Percentiles rank a stretch among this genome's conserved stretches.
Evolutionary conservation across 2,329 filamentous ascomycete species (phyloP).

Genomic region (Diplocarpon rosae): DNA sequence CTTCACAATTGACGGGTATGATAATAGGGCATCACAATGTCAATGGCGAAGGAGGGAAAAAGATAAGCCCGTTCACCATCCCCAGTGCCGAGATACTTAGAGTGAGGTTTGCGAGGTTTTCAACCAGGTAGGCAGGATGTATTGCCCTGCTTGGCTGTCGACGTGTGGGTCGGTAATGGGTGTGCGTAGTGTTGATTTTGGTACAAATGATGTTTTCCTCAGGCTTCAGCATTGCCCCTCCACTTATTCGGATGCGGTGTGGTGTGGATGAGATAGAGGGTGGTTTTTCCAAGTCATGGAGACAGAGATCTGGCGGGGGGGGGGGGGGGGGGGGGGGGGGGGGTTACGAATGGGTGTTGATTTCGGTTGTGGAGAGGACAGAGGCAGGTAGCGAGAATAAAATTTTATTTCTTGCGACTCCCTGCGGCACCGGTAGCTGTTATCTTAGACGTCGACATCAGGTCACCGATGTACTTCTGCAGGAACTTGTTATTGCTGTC

Average conservation of each 20-base stretch:
- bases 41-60: no score
- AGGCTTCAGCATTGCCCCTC: background rate
- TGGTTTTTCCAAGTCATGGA: no score
- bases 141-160: no score
- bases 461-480: constrained; percentile 93
- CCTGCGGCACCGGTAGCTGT: constrained; percentile 35
- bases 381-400: background rate
- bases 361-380: background rate
- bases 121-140: no score
- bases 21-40: no score
- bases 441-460: constrained; percentile 79
- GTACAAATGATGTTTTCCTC: background rate
- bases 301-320: no score
- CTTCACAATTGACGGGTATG: background rate
- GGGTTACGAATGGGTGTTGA: background rate
- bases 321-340: no score
- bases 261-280: no score
- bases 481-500: constrained; percentile 95
- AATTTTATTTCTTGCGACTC: constrained; percentile 18
- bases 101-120: no score
- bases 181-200: background rate
- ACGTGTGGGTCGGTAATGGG: no score
- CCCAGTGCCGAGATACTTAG: constrained; percentile 8
- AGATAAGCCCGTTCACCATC: constrained; percentile 8
- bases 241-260: no score